A percentile compares a stretch with the other conserved stretches of the same genome.
Conservation (phyloP, 345 rosid genomes). For the Eucalyptus paniculata region DNA sequence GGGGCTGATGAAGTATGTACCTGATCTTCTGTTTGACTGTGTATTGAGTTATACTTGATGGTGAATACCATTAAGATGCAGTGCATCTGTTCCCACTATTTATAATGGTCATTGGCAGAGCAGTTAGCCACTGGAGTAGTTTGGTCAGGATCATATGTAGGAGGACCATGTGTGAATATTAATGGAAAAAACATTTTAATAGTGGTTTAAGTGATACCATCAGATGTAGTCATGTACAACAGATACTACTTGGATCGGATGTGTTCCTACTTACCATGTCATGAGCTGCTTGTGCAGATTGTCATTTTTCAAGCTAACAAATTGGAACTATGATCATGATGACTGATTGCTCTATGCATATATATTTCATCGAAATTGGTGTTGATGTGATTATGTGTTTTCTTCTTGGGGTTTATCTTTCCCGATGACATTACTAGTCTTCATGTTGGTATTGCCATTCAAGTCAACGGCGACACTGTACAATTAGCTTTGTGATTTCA, state of each 20-base stretch:
- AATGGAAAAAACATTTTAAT: background rate
- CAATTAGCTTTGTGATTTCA: background rate
- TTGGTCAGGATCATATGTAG: background rate
- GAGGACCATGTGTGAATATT: background rate
- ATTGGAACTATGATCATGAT: background rate
- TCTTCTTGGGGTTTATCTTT: background rate
- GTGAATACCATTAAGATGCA: background rate
- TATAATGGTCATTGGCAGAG: background rate
- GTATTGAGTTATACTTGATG: background rate
- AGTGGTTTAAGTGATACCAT: background rate
- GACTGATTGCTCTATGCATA: background rate
- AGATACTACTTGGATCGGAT: background rate
- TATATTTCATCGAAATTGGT: background rate
- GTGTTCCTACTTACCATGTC: background rate
- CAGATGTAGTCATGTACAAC: background rate
- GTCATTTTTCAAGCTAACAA: background rate
- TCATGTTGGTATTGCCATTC: background rate
- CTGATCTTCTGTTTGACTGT: background rate
- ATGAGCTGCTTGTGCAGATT: background rate
- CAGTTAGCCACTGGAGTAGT: background rate
- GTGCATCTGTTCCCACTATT: background rate
- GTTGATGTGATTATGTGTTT: background rate
- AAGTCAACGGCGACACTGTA: background rate
- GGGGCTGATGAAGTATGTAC: constrained; percentile 67
- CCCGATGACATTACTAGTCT: background rate